A percentile compares a stretch with the other conserved stretches of the same genome.
phyloP scores from a whole-genome alignment of 208 protist species.

The Trypanosoma avium region DNA sequence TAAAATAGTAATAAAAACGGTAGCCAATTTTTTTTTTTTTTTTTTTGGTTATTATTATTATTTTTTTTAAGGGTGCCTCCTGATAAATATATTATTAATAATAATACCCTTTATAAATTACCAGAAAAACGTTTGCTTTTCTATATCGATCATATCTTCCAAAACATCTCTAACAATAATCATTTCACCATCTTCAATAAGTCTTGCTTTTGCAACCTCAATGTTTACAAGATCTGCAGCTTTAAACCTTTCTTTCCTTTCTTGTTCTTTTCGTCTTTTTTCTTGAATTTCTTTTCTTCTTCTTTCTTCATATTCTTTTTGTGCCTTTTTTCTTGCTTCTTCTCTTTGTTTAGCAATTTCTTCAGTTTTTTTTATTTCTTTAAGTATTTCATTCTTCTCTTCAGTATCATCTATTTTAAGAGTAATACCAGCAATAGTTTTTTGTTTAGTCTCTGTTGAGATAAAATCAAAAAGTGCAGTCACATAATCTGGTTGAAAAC shows the following conservation, averaged over 20 bases:
- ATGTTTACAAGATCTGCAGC: constrained; percentile 46
- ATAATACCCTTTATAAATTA: constrained; percentile 4
- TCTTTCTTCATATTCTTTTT: constrained; percentile 36
- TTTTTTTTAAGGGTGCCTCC: too few relatives aligned
- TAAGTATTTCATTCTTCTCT: constrained; percentile 42
- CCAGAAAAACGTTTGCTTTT: constrained; percentile 71
- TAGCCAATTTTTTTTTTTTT: too few relatives aligned
- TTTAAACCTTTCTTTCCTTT: constrained; percentile 40
- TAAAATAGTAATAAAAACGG: neutral
- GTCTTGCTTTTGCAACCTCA: constrained; percentile 31
- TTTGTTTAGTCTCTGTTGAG: constrained; percentile 12
- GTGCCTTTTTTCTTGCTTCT: constrained; percentile 39
- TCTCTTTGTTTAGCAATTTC: constrained; percentile 35
- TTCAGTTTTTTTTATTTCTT: constrained; percentile 30
- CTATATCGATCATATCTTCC: constrained; percentile 48
- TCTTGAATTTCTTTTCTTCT: constrained; percentile 38
- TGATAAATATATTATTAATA: too few relatives aligned
- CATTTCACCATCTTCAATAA: constrained; percentile 59
- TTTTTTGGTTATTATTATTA: too few relatives aligned
- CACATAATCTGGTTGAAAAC: constrained; percentile 3
- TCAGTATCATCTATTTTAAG: constrained; percentile 53
- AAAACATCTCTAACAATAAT: constrained; percentile 74
- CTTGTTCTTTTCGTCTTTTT: constrained; percentile 38
- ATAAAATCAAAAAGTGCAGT: constrained; percentile 32
- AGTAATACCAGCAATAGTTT: constrained; percentile 18